Base-by-base conservation (phyloP, 805 yeast genomes). In the Candida peoriensis region DNA sequence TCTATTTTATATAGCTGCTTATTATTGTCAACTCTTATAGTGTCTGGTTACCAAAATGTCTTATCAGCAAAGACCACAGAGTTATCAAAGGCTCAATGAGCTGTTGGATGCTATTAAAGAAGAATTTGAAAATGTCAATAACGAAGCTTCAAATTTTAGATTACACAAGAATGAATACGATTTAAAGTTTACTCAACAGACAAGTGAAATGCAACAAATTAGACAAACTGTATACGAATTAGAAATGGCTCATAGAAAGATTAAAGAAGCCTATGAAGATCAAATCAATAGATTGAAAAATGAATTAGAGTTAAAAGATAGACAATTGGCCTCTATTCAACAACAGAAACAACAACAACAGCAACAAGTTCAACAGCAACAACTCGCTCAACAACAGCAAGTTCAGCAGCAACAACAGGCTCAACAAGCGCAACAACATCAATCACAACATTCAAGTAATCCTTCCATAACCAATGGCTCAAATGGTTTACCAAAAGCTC, bases 181-280 rank as follows among this genome's bases (percentile, higher is more conserved):
- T 61, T 68, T 81, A 49, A 89, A 89, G 58, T 80, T 87, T 57
- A 81, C 76, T 55, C 97, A 89, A 63, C 97, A 90, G 62, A 80
- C 87, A 38, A 83, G 81, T 34, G 98, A 93, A 61, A 79, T 90
- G 75, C 89, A 88, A 56, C 95, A 85, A 58, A 88, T 90, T 39
- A 76, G 96, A 53, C 94, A 88, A 54, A 86, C 96, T 9, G 95
- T 90, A 20, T 88, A 81, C 55, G 97, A 93, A 57, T 73, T 90
- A 52, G 97, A 90, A 60, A 75, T 81, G 73, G 90, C 95, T 25
- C 97, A 90, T 66, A 74, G 95, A 49, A 85, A 86, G 57, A 84
- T 93, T 74, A 89, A 90, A 64, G 97, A 90, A 54, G 88, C 89
- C 30, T 93, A 90, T 62, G 97, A 90, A 60, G 95, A 85, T 52